A percentile compares a stretch with the other conserved stretches of the same genome.
phyloP scores from a whole-genome alignment of 1,139 yeast genomes.

The Zhuliangozyma blackwelliae region DNA sequence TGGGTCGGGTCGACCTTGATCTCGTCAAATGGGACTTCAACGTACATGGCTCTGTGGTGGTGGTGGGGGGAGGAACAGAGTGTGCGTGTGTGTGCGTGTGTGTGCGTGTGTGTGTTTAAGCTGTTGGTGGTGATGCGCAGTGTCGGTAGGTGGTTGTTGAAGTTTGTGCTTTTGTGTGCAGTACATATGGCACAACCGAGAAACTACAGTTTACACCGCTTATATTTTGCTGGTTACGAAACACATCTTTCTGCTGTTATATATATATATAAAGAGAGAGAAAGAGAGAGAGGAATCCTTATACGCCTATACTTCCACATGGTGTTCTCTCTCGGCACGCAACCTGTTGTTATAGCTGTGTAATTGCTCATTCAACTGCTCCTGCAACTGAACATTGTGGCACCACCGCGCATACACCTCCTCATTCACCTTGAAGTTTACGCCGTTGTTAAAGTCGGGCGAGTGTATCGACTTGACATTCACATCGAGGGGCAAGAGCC shows the following conservation, averaged over 20 bases:
- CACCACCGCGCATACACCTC: slow-evolving; percentile 37
- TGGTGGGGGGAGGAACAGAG: neutral
- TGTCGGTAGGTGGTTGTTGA: slow-evolving; percentile 1
- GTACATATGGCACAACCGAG: no score
- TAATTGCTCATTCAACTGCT: slow-evolving; percentile 45
- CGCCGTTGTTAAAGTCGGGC: slow-evolving; percentile 38
- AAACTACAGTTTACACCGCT: no score
- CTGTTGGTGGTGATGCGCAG: neutral
- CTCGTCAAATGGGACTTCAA: slow-evolving; percentile 43
- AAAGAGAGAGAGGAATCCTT: no score
- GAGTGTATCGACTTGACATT: slow-evolving; percentile 21
- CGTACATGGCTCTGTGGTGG: slow-evolving; percentile 21
- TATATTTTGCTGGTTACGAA: no score
- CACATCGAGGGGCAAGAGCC: slow-evolving; percentile 64
- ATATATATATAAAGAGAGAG: no score
- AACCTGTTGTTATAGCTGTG: slow-evolving; percentile 21
- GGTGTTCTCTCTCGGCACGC: slow-evolving; percentile 12
- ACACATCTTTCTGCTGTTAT: no score
- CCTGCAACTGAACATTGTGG: slow-evolving; percentile 43
- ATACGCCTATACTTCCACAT: no score
- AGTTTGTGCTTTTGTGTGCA: neutral
- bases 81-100: neutral
- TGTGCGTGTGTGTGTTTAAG: neutral
- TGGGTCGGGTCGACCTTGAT: slow-evolving; percentile 37
- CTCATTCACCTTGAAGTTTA: slow-evolving; percentile 47